Conservation (phyloP, 2,329 filamentous ascomycete genomes). For the Rhynchosporium agropyri region DNA sequence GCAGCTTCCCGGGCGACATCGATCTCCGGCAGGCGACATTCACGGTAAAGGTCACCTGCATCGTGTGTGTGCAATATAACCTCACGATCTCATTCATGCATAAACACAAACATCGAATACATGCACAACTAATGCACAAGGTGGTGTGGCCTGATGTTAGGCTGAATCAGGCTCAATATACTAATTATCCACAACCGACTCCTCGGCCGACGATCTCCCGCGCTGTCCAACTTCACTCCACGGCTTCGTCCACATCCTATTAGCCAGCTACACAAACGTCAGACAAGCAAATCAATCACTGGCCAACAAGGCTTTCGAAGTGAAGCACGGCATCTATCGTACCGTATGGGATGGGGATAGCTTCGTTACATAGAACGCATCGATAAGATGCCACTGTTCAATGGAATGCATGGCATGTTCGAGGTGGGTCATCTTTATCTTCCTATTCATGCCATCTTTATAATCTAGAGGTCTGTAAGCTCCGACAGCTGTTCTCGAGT, state of each 20-base stretch:
- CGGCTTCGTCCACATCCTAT: background rate
- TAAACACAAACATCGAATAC: background rate
- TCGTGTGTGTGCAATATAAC: slow-evolving; percentile 2
- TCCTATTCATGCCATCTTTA: slow-evolving; percentile 4
- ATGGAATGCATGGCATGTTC: slow-evolving; percentile 32
- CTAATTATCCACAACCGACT: too few species aligned
- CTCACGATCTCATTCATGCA: slow-evolving; percentile 10
- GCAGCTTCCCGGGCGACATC: slow-evolving; percentile 1
- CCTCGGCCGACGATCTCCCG: too few species aligned
- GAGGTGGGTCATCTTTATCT: slow-evolving; percentile 28
- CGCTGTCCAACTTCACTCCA: background rate
- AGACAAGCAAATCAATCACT: slow-evolving; percentile 1
- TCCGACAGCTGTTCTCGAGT: background rate
- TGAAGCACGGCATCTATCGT: slow-evolving; percentile 2
- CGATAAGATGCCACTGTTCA: slow-evolving; percentile 2
- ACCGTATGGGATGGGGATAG: background rate
- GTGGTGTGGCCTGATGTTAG: background rate
- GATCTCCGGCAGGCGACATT: background rate
- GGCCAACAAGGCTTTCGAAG: slow-evolving; percentile 3
- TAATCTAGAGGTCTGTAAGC: background rate
- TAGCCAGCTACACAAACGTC: slow-evolving; percentile 1
- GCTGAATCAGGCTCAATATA: background rate
- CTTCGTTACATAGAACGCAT: slow-evolving; percentile 9
- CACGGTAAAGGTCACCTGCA: background rate
- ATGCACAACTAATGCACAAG: background rate